Evolutionary conservation across 1,139 yeast genomes (phyloP).

Genomic region (Suhomyces yuchorum): DNA sequence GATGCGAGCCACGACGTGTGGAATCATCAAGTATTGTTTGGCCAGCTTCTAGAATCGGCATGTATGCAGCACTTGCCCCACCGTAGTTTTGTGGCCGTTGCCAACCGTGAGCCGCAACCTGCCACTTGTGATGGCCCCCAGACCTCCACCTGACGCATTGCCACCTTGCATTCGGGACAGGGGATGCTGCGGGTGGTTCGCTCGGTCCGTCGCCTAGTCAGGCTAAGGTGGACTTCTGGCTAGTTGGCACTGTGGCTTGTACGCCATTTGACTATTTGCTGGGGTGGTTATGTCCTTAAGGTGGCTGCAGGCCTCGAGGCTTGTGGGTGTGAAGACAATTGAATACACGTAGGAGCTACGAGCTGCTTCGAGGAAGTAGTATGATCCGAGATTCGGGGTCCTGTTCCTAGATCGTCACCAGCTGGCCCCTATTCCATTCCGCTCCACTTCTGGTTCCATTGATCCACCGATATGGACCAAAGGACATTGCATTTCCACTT

Average conservation of each 20-base stretch:
- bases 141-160: background rate
- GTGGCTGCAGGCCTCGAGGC: no score
- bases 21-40: background rate
- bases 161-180: no score
- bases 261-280: no score
- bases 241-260: no score
- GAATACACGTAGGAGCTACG: no score
- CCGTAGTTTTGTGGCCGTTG: background rate
- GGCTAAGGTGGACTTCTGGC: no score
- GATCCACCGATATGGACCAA: background rate
- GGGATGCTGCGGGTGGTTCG: no score
- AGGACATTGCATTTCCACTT: background rate
- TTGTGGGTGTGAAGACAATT: no score
- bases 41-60: background rate
- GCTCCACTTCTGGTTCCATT: background rate
- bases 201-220: no score
- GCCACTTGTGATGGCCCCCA: background rate
- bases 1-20: background rate
- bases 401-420: background rate
- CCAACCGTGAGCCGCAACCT: background rate
- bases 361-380: no score
- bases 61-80: background rate
- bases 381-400: background rate
- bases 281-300: no score
- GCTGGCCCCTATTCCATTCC: background rate